Percentiles rank a stretch among this genome's conserved stretches.
Conservation (phyloP, 257 asterid species). For the Solanum clarkiae region DNA sequence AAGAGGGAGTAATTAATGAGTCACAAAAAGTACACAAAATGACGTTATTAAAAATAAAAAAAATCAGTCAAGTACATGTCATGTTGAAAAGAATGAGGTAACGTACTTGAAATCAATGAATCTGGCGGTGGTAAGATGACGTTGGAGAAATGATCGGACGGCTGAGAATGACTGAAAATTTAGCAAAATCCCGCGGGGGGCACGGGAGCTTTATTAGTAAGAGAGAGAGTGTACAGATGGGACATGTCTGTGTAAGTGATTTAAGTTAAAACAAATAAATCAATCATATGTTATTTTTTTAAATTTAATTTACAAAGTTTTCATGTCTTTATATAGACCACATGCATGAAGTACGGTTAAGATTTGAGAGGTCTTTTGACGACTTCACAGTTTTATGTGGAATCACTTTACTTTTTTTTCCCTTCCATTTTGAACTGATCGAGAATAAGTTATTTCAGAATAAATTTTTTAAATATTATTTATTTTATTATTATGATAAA, state of each 20-base stretch:
- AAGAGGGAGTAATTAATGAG: neutral
- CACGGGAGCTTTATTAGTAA: slow-evolving; percentile 42
- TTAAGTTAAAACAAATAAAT: neutral
- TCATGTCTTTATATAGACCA: neutral
- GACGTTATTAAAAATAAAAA: slow-evolving; percentile 1
- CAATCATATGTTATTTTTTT: neutral
- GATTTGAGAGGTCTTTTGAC: slow-evolving; percentile 21
- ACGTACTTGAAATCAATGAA: neutral
- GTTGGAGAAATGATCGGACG: slow-evolving; percentile 10
- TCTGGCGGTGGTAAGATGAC: slow-evolving; percentile 7
- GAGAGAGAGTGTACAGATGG: neutral
- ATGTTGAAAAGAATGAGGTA: neutral
- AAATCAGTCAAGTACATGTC: neutral
- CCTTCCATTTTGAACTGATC: neutral
- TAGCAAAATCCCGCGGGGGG: slow-evolving; percentile 50
- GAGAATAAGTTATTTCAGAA: too few relatives aligned
- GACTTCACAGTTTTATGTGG: slow-evolving; percentile 6
- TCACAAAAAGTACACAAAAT: neutral
- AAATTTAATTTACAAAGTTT: too few relatives aligned
- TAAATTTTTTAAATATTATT: too few relatives aligned
- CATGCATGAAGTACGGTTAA: slow-evolving; percentile 2
- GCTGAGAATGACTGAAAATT: slow-evolving; percentile 2
- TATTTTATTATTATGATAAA: too few relatives aligned
- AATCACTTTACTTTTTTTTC: neutral
- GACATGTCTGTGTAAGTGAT: neutral